phyloP scores from a whole-genome alignment of 2,329 filamentous ascomycete species.

The Xylariaceae sp. region DNA sequence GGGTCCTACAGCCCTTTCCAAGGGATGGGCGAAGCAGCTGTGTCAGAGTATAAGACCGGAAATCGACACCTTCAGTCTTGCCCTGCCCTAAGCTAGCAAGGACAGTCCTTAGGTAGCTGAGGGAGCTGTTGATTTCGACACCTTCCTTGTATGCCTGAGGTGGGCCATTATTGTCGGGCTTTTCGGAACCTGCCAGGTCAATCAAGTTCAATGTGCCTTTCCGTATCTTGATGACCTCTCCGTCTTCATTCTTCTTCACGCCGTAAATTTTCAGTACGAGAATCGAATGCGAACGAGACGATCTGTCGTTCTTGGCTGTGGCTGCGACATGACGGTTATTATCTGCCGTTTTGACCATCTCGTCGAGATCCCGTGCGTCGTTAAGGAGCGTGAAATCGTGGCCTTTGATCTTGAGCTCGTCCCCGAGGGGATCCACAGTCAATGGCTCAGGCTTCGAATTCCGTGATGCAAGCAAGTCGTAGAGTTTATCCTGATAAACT shows the following conservation, averaged over 20 bases:
- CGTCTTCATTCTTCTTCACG: constrained; percentile 69
- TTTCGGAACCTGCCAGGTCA: constrained; percentile 93
- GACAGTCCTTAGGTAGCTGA: constrained; percentile 92
- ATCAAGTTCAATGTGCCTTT: constrained; percentile 96
- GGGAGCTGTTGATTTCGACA: constrained; percentile 94
- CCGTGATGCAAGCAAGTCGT: constrained; percentile 75
- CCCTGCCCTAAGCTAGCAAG: constrained; percentile 90
- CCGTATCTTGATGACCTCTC: constrained; percentile 69
- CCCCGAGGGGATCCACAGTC: constrained; percentile 39
- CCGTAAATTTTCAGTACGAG: constrained; percentile 85
- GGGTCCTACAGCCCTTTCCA: constrained; percentile 93
- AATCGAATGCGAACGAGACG: constrained; percentile 92
- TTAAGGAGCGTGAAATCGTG: constrained; percentile 62
- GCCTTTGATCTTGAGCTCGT: constrained; percentile 42
- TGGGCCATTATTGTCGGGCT: constrained; percentile 71
- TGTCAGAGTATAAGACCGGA: constrained; percentile 95
- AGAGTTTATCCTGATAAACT: constrained; percentile 97
- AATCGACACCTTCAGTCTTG: constrained; percentile 81
- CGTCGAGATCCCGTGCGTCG: constrained; percentile 79
- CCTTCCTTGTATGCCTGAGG: constrained; percentile 92
- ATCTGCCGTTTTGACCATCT: constrained; percentile 79
- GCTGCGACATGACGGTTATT: constrained; percentile 91
- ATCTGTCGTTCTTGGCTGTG: constrained; percentile 96
- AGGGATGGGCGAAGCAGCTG: constrained; percentile 94
- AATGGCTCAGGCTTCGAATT: constrained; percentile 76